Evolutionary conservation across 306 rosid genomes (phyloP).

Genomic region (Comarum palustre): DNA sequence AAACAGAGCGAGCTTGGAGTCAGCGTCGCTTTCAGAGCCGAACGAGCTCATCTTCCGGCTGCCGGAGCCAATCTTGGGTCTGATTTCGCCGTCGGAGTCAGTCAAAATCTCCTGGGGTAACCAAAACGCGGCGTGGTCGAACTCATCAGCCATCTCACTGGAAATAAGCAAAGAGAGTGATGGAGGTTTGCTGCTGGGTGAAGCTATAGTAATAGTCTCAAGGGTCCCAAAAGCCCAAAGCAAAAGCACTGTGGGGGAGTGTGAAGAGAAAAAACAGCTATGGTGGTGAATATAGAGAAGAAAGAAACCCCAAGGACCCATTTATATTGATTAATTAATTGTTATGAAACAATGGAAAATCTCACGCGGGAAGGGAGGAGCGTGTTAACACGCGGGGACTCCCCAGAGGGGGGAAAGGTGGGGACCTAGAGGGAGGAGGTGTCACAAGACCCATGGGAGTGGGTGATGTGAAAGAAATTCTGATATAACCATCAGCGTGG

Average conservation of each 20-base stretch:
- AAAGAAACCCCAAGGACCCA: not conserved
- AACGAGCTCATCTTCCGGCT: not conserved
- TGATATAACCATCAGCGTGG: not conserved
- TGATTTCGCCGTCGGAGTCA: constrained; percentile 39
- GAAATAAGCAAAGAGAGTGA: not conserved
- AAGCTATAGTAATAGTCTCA: constrained; percentile 18
- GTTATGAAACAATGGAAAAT: not conserved
- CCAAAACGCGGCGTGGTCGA: constrained; percentile 76
- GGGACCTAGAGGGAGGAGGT: constrained; percentile 8
- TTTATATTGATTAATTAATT: constrained; percentile 2
- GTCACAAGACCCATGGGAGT: not conserved
- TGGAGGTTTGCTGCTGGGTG: constrained; percentile 14
- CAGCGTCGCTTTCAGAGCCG: not conserved
- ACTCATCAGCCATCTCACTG: constrained; percentile 47
- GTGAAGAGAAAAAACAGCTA: not conserved
- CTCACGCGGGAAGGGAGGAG: not conserved
- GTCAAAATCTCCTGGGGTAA: constrained; percentile 64
- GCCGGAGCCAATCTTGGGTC: too few relatives aligned
- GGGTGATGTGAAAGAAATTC: constrained; percentile 6
- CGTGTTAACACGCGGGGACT: constrained; percentile 13
- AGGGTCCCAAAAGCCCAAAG: not conserved
- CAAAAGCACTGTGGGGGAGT: not conserved
- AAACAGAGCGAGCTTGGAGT: not conserved
- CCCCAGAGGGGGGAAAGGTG: not conserved
- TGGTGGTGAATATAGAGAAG: not conserved